Conservation (phyloP, 768 basidiomycete species). For the Amanita jacksonii region DNA sequence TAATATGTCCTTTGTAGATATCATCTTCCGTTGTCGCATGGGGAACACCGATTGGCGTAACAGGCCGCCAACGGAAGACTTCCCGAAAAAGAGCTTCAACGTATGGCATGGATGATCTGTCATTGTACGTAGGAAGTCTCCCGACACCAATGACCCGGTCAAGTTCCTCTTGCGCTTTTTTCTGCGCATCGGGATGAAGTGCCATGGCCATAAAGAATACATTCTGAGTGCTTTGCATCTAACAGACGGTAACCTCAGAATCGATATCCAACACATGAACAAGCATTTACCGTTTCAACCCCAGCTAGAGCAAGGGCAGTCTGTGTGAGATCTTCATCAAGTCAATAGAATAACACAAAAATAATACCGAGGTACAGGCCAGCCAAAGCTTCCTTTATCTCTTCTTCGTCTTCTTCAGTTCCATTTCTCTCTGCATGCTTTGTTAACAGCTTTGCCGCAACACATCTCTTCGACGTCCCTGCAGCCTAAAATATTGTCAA, state of each 20-base stretch:
- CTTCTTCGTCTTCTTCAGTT: too few relatives aligned
- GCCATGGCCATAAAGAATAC: neutral
- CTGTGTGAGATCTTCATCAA: too few relatives aligned
- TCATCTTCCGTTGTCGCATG: slow-evolving; percentile 8
- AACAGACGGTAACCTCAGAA: neutral
- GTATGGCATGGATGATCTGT: slow-evolving; percentile 21
- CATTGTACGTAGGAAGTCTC: slow-evolving; percentile 20
- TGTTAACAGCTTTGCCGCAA: too few relatives aligned
- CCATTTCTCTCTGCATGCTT: too few relatives aligned
- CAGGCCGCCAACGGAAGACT: slow-evolving; percentile 11
- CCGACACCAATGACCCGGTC: slow-evolving; percentile 19
- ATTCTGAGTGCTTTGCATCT: neutral
- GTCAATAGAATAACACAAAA: too few relatives aligned
- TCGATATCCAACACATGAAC: too few relatives aligned
- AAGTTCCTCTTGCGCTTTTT: too few relatives aligned
- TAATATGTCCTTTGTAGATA: slow-evolving; percentile 21
- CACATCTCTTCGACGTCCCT: too few relatives aligned
- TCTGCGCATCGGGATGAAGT: slow-evolving; percentile 8
- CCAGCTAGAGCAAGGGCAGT: too few relatives aligned
- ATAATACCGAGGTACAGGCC: neutral
- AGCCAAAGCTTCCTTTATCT: too few relatives aligned
- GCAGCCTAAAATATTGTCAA: slow-evolving; percentile 1
- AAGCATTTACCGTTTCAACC: neutral
- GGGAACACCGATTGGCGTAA: slow-evolving; percentile 11
- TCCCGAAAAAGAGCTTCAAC: slow-evolving; percentile 18